These are phyloP conservation scores for Chlorella vulgaris DNA, from an alignment of 139 green algal genomes.

Conservation along the genomic window DNA sequence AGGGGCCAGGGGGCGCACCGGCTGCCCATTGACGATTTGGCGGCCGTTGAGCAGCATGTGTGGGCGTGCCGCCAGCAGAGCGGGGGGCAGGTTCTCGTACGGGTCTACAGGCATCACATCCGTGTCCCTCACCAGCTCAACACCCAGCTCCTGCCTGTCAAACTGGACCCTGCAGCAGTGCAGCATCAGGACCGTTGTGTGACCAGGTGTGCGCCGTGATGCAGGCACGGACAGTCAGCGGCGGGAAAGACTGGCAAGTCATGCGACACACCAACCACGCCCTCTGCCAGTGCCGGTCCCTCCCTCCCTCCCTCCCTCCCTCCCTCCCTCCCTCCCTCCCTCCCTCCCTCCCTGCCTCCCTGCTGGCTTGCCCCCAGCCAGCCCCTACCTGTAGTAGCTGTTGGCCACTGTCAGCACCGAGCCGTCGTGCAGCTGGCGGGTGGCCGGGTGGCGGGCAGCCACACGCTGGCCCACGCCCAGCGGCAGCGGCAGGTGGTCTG, in stretches of 20 bases:
- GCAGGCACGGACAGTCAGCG: no score
- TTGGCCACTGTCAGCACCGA: slow-evolving; percentile 81
- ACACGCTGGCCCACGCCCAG: slow-evolving; percentile 85
- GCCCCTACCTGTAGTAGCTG: slow-evolving; percentile 65
- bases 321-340: no score
- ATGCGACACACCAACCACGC: neutral
- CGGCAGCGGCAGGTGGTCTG: slow-evolving; percentile 61
- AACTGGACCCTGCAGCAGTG: slow-evolving; percentile 79
- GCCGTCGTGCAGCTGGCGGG: slow-evolving; percentile 79
- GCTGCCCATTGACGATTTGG: slow-evolving; percentile 20
- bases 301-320: neutral
- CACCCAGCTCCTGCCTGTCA: slow-evolving; percentile 79
- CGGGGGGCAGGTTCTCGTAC: slow-evolving; percentile 45
- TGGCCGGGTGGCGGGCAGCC: slow-evolving; percentile 82
- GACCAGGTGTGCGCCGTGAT: neutral
- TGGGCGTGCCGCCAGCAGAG: slow-evolving; percentile 28
- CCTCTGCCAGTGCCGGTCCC: neutral
- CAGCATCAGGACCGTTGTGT: neutral
- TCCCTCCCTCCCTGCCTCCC: neutral
- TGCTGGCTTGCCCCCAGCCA: no score
- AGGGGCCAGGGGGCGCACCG: slow-evolving; percentile 1
- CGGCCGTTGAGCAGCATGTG: slow-evolving; percentile 49
- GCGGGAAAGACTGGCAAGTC: no score
- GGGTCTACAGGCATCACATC: slow-evolving; percentile 75
- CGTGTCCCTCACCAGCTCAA: slow-evolving; percentile 79